Evolutionary conservation across 2,329 filamentous ascomycete species (phyloP).

Genomic region (Zarea fungicola): DNA sequence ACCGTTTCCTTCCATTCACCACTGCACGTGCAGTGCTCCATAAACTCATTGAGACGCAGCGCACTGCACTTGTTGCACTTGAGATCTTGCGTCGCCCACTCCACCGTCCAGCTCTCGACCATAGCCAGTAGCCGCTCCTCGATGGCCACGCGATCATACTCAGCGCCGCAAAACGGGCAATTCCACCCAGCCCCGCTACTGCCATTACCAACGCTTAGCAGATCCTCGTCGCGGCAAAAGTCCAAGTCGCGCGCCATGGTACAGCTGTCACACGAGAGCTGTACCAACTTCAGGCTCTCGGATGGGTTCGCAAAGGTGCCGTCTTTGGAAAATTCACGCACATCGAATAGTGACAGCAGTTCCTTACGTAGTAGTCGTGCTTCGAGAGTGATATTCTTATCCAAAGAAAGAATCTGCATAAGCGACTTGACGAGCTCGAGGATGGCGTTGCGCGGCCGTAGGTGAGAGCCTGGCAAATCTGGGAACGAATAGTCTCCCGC

Average conservation of each 20-base stretch:
- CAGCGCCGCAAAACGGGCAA: conserved; percentile 69
- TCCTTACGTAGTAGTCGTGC: conserved; percentile 85
- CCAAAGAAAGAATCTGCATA: conserved; percentile 86
- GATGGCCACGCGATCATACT: conserved; percentile 72
- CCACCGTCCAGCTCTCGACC: conserved; percentile 67
- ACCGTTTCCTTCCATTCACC: conserved; percentile 76
- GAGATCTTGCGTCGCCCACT: conserved; percentile 86
- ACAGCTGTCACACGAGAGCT: conserved; percentile 85
- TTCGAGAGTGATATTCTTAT: conserved; percentile 85
- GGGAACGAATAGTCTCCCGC: conserved; percentile 86
- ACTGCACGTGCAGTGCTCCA: conserved; percentile 93
- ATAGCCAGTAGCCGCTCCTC: conserved; percentile 77
- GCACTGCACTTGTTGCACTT: conserved; percentile 70
- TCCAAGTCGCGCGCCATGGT: conserved; percentile 86
- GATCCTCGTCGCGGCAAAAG: conserved; percentile 81
- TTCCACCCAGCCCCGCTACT: conserved; percentile 54
- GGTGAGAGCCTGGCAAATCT: conserved; percentile 65
- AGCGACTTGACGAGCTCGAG: conserved; percentile 89
- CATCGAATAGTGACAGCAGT: conserved; percentile 81
- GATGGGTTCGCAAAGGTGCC: conserved; percentile 86
- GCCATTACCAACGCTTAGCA: conserved; percentile 45
- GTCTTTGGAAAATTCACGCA: conserved; percentile 86
- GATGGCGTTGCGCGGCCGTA: conserved; percentile 56
- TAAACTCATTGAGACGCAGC: conserved; percentile 82
- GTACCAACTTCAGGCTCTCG: conserved; percentile 64